Evolutionary conservation across 2,329 filamentous ascomycete species (phyloP).

Genomic region (Raffaelea ambrosiae): DNA sequence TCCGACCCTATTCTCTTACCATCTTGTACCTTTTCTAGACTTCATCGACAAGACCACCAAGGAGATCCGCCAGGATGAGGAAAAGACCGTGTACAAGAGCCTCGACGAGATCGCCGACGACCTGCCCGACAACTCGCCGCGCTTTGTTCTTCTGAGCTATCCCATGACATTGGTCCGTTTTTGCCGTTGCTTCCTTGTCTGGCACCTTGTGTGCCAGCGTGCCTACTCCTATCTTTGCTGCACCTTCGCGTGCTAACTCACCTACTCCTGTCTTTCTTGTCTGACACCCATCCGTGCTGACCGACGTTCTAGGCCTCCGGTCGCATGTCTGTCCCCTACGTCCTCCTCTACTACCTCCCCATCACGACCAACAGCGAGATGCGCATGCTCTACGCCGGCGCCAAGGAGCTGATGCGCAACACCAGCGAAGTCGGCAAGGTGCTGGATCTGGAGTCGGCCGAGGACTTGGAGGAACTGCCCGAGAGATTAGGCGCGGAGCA

Average conservation of each 20-base stretch:
- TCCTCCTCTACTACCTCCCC: slow-evolving; percentile 90
- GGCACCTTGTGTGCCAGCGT: no score
- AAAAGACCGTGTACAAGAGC: slow-evolving; percentile 67
- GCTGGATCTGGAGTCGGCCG: slow-evolving; percentile 71
- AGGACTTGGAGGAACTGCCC: slow-evolving; percentile 78
- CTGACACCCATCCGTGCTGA: neutral
- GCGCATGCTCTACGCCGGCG: slow-evolving; percentile 91
- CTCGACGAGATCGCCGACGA: slow-evolving; percentile 79
- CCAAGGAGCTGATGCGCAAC: slow-evolving; percentile 91
- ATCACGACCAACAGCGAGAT: slow-evolving; percentile 80
- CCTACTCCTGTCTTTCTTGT: neutral
- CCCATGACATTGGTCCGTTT: slow-evolving; percentile 67
- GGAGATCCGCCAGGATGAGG: slow-evolving; percentile 79
- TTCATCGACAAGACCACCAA: slow-evolving; percentile 88
- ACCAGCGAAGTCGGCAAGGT: slow-evolving; percentile 84
- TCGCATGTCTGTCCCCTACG: slow-evolving; percentile 81
- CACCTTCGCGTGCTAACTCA: no score
- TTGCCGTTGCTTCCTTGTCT: neutral
- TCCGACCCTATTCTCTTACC: neutral
- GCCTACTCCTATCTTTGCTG: neutral
- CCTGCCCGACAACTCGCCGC: slow-evolving; percentile 82
- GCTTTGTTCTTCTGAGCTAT: slow-evolving; percentile 85
- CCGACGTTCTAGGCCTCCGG: slow-evolving; percentile 58
- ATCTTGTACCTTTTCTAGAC: slow-evolving; percentile 13
- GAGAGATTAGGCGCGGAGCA: slow-evolving; percentile 40